A percentile compares a stretch with the other conserved stretches of the same genome.
phyloP scores from a whole-genome alignment of 495 filamentous ascomycete genomes.

The Aspergillus olivimuriae region DNA sequence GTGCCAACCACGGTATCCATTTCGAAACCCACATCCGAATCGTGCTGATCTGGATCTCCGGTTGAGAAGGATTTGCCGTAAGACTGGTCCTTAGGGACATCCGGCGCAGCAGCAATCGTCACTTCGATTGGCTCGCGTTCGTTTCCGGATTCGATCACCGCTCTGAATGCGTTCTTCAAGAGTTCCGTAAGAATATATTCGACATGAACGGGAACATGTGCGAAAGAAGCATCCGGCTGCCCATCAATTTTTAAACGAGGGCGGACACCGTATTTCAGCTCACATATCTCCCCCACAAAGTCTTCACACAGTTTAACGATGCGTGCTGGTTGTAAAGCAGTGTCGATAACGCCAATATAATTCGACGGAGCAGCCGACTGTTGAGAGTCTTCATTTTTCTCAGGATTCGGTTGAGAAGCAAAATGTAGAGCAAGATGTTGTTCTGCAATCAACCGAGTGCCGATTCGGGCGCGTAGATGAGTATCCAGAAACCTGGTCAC shows the following conservation, averaged over 20 bases:
- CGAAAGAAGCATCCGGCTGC: slow-evolving; percentile 72
- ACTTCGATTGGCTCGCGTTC: slow-evolving; percentile 79
- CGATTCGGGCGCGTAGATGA: slow-evolving; percentile 88
- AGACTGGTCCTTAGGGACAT: slow-evolving; percentile 32
- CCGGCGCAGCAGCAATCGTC: slow-evolving; percentile 83
- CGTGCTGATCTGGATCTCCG: slow-evolving; percentile 8
- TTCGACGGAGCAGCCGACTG: slow-evolving; percentile 44
- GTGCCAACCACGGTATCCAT: slow-evolving; percentile 24
- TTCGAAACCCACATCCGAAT: slow-evolving; percentile 26
- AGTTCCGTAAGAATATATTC: slow-evolving; percentile 97
- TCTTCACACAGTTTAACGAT: slow-evolving; percentile 76
- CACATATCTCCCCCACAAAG: slow-evolving; percentile 92
- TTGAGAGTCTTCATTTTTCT: slow-evolving; percentile 16
- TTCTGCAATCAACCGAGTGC: slow-evolving; percentile 89
- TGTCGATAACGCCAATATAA: slow-evolving; percentile 97
- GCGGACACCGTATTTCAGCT: slow-evolving; percentile 88
- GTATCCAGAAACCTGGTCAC: slow-evolving; percentile 90
- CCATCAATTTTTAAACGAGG: slow-evolving; percentile 78
- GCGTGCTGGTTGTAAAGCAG: slow-evolving; percentile 71
- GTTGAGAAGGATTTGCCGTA: not conserved
- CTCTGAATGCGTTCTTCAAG: slow-evolving; percentile 93
- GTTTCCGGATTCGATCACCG: slow-evolving; percentile 74
- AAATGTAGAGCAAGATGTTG: slow-evolving; percentile 94
- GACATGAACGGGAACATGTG: slow-evolving; percentile 88
- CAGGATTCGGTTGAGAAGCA: slow-evolving; percentile 64